These are phyloP conservation scores for Suhomyces tanzawaensis DNA, from an alignment of 805 yeast species.

Conservation along the genomic window DNA sequence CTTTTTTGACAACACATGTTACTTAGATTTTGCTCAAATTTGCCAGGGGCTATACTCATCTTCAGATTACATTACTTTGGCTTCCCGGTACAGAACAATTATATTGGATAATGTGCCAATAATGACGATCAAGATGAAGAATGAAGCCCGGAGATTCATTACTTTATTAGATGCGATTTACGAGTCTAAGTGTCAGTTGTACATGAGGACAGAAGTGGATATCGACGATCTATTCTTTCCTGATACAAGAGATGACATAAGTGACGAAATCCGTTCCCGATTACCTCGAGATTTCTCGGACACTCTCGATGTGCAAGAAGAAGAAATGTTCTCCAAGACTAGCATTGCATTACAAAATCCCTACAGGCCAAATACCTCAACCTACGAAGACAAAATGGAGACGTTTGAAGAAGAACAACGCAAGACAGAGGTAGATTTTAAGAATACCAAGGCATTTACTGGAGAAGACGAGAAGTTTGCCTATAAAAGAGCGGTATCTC, in stretches of 20 bases:
- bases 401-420: constrained; percentile 10
- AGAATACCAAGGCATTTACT: constrained; percentile 55
- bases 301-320: constrained; percentile 50
- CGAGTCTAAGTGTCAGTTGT: constrained; percentile 63
- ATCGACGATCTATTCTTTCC: constrained; percentile 65
- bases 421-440: constrained; percentile 33
- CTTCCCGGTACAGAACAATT: constrained; percentile 56
- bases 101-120: constrained; percentile 62
- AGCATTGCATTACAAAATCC: constrained; percentile 59
- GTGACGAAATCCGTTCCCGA: not conserved
- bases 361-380: constrained; percentile 65
- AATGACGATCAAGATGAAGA: constrained; percentile 53
- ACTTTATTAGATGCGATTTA: constrained; percentile 67
- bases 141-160: constrained; percentile 68
- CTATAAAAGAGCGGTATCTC: constrained; percentile 64
- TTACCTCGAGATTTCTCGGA: constrained; percentile 15
- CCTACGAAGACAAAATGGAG: constrained; percentile 52
- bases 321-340: constrained; percentile 69
- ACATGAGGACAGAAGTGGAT: constrained; percentile 47
- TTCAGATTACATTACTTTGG: constrained; percentile 67
- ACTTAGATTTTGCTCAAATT: constrained; percentile 50
- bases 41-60: constrained; percentile 60
- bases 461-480: constrained; percentile 80
- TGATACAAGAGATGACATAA: constrained; percentile 24
- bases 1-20: constrained; percentile 39